These are phyloP conservation scores for Talaromyces amestolkiae DNA, from an alignment of 2,329 filamentous ascomycete genomes.

Conservation along the genomic window DNA sequence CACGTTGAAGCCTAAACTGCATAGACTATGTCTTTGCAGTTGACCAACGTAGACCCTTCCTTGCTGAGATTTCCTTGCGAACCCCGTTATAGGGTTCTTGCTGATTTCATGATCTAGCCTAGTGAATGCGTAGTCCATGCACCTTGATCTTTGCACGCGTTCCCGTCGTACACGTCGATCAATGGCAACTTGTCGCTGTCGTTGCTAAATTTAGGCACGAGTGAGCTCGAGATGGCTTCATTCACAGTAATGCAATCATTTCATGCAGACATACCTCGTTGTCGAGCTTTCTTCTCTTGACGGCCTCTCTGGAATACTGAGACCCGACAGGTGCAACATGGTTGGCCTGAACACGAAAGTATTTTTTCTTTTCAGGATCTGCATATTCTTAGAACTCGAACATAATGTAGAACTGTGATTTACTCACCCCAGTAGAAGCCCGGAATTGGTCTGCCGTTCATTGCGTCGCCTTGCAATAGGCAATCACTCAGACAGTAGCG, in stretches of 20 bases:
- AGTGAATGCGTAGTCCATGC: conserved; percentile 32
- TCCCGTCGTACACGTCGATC: conserved; percentile 32
- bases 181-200: conserved; percentile 32
- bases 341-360: conserved; percentile 63
- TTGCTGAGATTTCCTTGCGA: conserved; percentile 28
- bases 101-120: conserved; percentile 33
- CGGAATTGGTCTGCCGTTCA: conserved; percentile 20
- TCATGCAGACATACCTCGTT: conserved; percentile 32
- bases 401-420: background rate
- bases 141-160: conserved; percentile 32
- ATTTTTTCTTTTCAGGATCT: conserved; percentile 58
- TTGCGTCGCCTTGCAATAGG: background rate
- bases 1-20: conserved; percentile 25
- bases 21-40: conserved; percentile 30
- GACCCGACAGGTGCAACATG: conserved; percentile 51
- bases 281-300: conserved; percentile 56
- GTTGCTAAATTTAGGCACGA: conserved; percentile 18
- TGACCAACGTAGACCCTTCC: conserved; percentile 35
- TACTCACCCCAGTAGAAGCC: conserved; percentile 22
- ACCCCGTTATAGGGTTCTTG: conserved; percentile 20
- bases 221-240: background rate
- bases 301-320: conserved; percentile 57
- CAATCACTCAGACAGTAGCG: background rate
- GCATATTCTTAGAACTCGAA: background rate
- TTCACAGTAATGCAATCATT: background rate